Percentiles rank a stretch among this genome's conserved stretches.
Conservation (phyloP, 805 yeast species). For the Metschnikowia santaceciliae region DNA sequence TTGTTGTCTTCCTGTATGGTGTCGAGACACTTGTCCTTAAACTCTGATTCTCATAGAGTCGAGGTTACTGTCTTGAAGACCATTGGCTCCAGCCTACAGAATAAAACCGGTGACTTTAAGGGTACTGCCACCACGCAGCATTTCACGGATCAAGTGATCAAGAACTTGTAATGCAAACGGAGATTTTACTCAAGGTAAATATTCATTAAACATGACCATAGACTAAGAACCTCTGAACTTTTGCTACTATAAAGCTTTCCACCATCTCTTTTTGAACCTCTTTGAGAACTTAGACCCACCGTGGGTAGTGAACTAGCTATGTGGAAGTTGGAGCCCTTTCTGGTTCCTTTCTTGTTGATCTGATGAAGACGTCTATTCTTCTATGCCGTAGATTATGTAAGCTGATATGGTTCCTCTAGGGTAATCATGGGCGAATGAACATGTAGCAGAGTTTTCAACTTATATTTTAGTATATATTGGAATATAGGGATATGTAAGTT, state of each 20-base stretch:
- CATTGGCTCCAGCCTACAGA: conserved; percentile 91
- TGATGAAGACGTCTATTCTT: too few species aligned
- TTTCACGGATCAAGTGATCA: conserved; percentile 89
- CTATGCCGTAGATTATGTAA: too few species aligned
- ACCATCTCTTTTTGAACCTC: conserved; percentile 19
- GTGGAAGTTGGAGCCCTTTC: too few species aligned
- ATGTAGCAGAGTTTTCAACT: too few species aligned
- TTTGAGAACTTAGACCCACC: conserved; percentile 37
- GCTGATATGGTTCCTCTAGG: too few species aligned
- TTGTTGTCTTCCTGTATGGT: conserved; percentile 89
- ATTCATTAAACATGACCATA: conserved; percentile 12
- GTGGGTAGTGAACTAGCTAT: too few species aligned
- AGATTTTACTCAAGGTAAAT: conserved; percentile 6
- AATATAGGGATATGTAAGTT: too few species aligned
- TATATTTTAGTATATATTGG: too few species aligned
- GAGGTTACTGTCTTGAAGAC: conserved; percentile 84
- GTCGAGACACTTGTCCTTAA: conserved; percentile 96
- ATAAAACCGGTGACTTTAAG: conserved; percentile 94
- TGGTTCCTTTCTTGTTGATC: too few species aligned
- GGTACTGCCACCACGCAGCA: conserved; percentile 86
- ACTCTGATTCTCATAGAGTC: conserved; percentile 74
- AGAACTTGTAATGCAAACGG: conserved; percentile 48
- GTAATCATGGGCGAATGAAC: too few species aligned
- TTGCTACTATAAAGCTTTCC: conserved; percentile 1
- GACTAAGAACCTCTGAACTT: not conserved